Evolutionary conservation across 2,329 filamentous ascomycete species (phyloP).

Genomic region (Zarea fungicola): DNA sequence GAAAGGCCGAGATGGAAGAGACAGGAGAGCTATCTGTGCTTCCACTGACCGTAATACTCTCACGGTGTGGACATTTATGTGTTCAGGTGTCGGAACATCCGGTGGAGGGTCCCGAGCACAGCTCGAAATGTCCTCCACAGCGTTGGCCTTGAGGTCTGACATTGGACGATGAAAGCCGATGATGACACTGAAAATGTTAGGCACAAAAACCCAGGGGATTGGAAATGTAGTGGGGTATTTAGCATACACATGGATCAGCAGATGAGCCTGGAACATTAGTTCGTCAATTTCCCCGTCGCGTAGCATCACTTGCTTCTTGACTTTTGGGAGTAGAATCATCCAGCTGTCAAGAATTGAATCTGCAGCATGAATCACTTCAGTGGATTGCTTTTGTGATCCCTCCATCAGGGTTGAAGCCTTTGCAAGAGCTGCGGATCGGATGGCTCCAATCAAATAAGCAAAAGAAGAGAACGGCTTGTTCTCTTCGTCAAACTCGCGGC

Average conservation of each 20-base stretch:
- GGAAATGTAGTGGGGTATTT: not conserved
- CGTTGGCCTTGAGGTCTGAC: slow-evolving; percentile 33
- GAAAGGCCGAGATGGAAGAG: slow-evolving; percentile 29
- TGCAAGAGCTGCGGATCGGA: slow-evolving; percentile 32
- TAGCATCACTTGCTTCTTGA: slow-evolving; percentile 27
- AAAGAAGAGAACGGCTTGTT: slow-evolving; percentile 57
- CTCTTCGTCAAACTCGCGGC: slow-evolving; percentile 53
- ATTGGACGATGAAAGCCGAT: slow-evolving; percentile 34
- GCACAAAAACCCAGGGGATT: not conserved
- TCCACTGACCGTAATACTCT: slow-evolving; percentile 33
- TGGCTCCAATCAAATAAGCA: slow-evolving; percentile 60
- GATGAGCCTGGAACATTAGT: slow-evolving; percentile 25
- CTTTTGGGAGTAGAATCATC: slow-evolving; percentile 31
- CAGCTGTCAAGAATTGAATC: slow-evolving; percentile 35
- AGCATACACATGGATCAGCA: slow-evolving; percentile 22
- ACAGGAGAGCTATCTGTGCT: slow-evolving; percentile 32
- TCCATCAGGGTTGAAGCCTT: slow-evolving; percentile 22
- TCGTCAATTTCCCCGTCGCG: slow-evolving; percentile 24
- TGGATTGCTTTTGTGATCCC: slow-evolving; percentile 20
- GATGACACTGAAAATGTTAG: slow-evolving; percentile 23
- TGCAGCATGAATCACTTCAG: slow-evolving; percentile 26
- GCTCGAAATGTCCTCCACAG: slow-evolving; percentile 33
- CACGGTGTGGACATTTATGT: slow-evolving; percentile 33
- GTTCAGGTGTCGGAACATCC: slow-evolving; percentile 15
- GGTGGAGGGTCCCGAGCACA: slow-evolving; percentile 25